Base-by-base conservation (phyloP, 2,329 filamentous ascomycete species). In the Colletotrichum viniferum region DNA sequence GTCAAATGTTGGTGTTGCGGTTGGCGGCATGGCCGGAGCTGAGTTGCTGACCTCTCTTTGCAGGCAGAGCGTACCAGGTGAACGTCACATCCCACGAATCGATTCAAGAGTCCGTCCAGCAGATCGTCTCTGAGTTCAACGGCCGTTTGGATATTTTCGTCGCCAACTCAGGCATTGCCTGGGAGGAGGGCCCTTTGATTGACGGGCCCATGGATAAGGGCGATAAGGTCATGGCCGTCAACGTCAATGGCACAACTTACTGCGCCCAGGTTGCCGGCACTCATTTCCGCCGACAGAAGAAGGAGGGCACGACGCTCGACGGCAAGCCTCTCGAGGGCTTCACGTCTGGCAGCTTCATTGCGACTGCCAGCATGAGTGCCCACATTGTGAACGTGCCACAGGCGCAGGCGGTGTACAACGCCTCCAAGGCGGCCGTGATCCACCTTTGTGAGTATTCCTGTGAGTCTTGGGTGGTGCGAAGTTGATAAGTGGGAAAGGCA, bases 371-470 rank as follows among this genome's bases (percentile, higher is more conserved):
- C 73, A 96, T 96, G 90, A 94, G 91, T 78, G 94, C 92, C 5
- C 94, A 94, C 81, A 93, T 96, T 79, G 93, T 92, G 82, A 96
- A 96, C 82, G 89, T 95, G 73, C 94, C 94, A 7, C 94, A 96
- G 85, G 82, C 92, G 78, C 94, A 96, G 85, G 88, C 92, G 7
- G 91, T 92, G 10, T 95, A 95, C 82, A 95, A 95, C 81, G 92
- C 91, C 21, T 92, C 92, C 77, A 95, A 95, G 85, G 91, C 93
- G 2, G 94, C 89, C 34, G 86, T 90, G 14, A 88, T 91, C 62
- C 88, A 92, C 78, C 84, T 90, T 72, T 92, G 90, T 89, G 85
- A 81, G 86, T 80, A 61, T 4, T 61, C 34, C 36, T 21, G 9
- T 30, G 21, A 21, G n/a, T 7, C 36, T 14, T 18, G 26, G 2